These are phyloP conservation scores for Pulveroboletus ravenelii DNA, from an alignment of 768 basidiomycete species.

Conservation along the genomic window DNA sequence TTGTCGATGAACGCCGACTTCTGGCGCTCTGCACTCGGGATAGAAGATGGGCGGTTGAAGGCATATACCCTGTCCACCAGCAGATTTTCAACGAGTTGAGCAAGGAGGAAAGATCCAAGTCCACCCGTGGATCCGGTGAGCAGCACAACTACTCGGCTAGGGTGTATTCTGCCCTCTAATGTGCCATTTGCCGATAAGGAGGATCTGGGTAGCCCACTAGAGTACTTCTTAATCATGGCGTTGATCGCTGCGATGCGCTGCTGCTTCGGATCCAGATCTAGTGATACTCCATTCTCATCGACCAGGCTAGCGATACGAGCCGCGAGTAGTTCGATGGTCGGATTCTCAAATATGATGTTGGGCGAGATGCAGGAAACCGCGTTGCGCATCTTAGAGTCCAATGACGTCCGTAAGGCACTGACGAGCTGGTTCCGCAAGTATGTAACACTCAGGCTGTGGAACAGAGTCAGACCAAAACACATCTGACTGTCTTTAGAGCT, in stretches of 20 bases:
- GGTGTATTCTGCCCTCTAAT: too few relatives aligned
- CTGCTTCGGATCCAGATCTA: background rate
- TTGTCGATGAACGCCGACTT: slow-evolving; percentile 30
- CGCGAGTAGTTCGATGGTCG: slow-evolving; percentile 21
- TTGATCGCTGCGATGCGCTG: slow-evolving; percentile 10
- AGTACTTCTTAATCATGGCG: slow-evolving; percentile 39
- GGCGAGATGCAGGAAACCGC: slow-evolving; percentile 21
- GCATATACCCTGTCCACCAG: slow-evolving; percentile 29
- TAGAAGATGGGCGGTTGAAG: slow-evolving; percentile 26
- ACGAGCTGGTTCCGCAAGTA: slow-evolving; percentile 20
- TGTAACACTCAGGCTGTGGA: slow-evolving; percentile 21
- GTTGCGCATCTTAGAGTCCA: slow-evolving; percentile 17
- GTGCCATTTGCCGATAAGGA: background rate
- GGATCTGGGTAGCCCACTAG: background rate
- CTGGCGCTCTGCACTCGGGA: slow-evolving; percentile 26
- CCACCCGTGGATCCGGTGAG: slow-evolving; percentile 43
- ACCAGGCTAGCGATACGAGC: background rate
- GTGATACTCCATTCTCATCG: background rate
- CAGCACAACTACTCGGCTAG: background rate
- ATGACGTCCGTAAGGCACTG: slow-evolving; percentile 23
- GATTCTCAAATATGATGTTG: slow-evolving; percentile 35
- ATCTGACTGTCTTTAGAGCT: background rate
- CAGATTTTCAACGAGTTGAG: slow-evolving; percentile 21
- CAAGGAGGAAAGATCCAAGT: slow-evolving; percentile 36
- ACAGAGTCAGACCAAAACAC: too few relatives aligned